Base-by-base conservation (phyloP, 257 asterid genomes). In the Coffea eugenioides region DNA sequence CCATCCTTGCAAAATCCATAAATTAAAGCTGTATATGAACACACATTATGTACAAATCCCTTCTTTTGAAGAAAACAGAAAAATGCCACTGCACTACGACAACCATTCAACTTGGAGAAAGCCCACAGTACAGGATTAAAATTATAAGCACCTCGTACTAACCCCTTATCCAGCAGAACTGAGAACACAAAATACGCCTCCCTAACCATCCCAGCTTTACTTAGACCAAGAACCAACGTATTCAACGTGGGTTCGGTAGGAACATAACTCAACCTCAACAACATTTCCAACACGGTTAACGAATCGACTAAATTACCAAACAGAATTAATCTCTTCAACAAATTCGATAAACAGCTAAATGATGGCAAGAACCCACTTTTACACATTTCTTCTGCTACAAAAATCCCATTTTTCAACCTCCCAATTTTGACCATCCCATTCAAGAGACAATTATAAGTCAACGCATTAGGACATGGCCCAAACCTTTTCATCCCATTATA, bases 91-190 rank as follows among this genome's bases (percentile, higher is more conserved):
- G 89, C 81, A 1, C 67, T 48, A 70, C 72, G 31, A 74, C 74
- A 72, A 74, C 82, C 80, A 39, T 61, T 69, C 31, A 82, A 87
- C 81, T 86, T 92, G 75, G 92, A 88, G 71, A 90, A 80, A 72
- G 90, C 85, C 95, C 93, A 90, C 18, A 89, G 64, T 75, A 92
- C 83, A 11, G 88, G 90, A 87, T 87, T 89, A 82, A 78, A 88
- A 67, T 77, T 71, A 75, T 23, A 72, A 11, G 84, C 87, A 68
- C 70, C 65, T 76, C 74, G 77, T 73, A 80, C 82, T 72, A 64
- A 67, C 39, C 88, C 86, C 69, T 74, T 84, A 45, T 77, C 83
- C 20, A 85, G 77, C 11, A 87, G 54, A 39, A 71, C 76, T 23
- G 80, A 78, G 52, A 90, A 81, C 41, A 85, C 85, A 6, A 54